These are phyloP conservation scores for Leccinum broughii DNA, from an alignment of 768 basidiomycete species.

Conservation along the genomic window DNA sequence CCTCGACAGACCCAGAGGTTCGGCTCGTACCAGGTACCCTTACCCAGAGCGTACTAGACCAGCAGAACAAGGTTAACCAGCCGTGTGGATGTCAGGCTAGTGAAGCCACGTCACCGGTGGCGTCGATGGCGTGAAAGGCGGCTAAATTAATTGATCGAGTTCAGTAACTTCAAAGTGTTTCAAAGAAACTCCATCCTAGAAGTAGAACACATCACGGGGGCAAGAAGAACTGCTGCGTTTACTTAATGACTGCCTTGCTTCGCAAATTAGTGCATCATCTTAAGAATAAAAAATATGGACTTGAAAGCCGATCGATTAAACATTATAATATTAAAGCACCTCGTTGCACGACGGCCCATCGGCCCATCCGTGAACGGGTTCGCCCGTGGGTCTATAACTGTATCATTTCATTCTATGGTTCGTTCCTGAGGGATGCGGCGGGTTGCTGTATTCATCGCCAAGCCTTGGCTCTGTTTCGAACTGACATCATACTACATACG, in stretches of 20 bases:
- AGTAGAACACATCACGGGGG: neutral
- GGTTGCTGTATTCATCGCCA: conserved; percentile 20
- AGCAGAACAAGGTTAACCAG: neutral
- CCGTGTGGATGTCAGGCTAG: neutral
- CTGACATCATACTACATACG: neutral
- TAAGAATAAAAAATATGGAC: neutral
- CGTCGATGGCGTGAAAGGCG: conserved; percentile 3
- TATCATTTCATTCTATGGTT: neutral
- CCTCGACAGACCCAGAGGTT: neutral
- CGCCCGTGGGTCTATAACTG: neutral
- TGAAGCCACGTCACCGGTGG: conserved; percentile 9
- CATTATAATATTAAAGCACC: conserved; percentile 4
- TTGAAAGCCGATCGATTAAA: neutral
- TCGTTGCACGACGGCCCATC: conserved; percentile 9
- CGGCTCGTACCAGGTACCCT: neutral
- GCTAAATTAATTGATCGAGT: conserved; percentile 4
- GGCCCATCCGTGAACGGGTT: neutral
- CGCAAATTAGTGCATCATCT: neutral
- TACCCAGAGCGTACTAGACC: conserved; percentile 10
- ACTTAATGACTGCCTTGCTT: neutral
- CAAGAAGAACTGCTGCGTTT: neutral
- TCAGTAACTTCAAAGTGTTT: neutral
- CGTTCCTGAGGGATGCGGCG: conserved; percentile 13
- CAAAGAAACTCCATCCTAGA: neutral
- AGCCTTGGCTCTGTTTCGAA: neutral